Base-by-base conservation (phyloP, 176 grass and related monocot species). In the Metroxylon sagu region DNA sequence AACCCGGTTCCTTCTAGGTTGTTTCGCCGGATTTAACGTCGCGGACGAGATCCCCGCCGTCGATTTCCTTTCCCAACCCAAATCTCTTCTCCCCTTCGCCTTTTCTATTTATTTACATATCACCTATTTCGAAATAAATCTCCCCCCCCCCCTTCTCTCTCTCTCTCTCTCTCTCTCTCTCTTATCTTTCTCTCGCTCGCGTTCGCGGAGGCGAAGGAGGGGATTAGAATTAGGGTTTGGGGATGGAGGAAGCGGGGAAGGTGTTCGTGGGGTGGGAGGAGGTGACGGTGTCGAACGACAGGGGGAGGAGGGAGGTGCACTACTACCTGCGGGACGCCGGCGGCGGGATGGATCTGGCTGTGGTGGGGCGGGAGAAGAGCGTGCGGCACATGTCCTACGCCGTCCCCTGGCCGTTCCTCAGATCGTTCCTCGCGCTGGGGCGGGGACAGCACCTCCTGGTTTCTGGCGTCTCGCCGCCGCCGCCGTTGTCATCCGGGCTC, bases 351-450 rank as follows among this genome's bases (percentile, higher is more conserved):
- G 75, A 74, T 66, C 80, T 96, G 54, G 91, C 91, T 18, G 91
- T 96, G 80, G 86, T 90, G 27, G 91, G 91, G 17, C 71, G 83
- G 65, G 91, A 96, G 77, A 77, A 84, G 56, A 96, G 91, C 75
- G 72, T 88, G 63, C 80, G 91, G 39, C 91, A 96, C 74, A 96
- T 96, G 91, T 76, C 77, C 61, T 96, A 96, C 80, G 77, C 78
- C 25, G 81, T 86, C 7, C 75, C 81, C 31, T 68, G 79, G 2
- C 71, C 69, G 49, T 87, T 96, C 52, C 67, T 86, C 7, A 62
- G 83, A 56, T 67, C 68, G 51, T 66, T 85, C 60, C 1, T 50
- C 4, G 62, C 51, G n/a, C 52, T 25, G 25, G 43, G 48, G 1
- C 16, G 18, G 12, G 29, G 29, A 29, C 27, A 35, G 29, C 53